Conservation (phyloP, 129 eudicot species). For the Saussurea involucrata region DNA sequence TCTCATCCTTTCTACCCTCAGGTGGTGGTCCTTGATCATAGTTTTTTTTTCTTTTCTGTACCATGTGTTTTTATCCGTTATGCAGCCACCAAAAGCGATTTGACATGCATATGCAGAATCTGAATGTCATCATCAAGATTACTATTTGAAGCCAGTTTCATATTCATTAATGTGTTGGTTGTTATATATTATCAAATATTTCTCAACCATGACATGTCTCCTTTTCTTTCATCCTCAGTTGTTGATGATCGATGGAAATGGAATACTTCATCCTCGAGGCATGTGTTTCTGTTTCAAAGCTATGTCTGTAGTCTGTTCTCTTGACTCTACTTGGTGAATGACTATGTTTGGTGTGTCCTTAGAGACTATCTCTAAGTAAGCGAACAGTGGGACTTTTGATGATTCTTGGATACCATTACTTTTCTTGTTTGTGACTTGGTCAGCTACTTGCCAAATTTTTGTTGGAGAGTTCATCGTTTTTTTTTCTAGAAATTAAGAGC, state of each 20-base stretch:
- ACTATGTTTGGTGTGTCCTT: neutral
- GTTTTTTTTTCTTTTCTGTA: neutral
- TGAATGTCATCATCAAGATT: slow-evolving; percentile 7
- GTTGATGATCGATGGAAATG: slow-evolving; percentile 98
- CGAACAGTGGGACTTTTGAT: neutral
- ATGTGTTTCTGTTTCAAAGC: slow-evolving; percentile 34
- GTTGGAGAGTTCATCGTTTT: neutral
- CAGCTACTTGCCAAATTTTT: slow-evolving; percentile 1
- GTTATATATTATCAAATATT: neutral
- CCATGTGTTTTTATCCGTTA: neutral
- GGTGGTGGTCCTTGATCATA: slow-evolving; percentile 36
- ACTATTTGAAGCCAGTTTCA: neutral
- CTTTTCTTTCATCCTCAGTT: slow-evolving; percentile 37
- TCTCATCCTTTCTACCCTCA: slow-evolving; percentile 80
- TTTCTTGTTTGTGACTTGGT: neutral
- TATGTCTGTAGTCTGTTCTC: slow-evolving; percentile 4
- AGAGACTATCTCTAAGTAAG: neutral
- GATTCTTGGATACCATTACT: neutral
- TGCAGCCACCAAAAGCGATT: slow-evolving; percentile 2
- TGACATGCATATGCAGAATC: slow-evolving; percentile 1
- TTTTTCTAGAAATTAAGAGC: neutral
- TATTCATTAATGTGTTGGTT: neutral
- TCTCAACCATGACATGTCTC: slow-evolving; percentile 9
- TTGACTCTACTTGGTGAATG: neutral
- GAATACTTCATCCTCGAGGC: slow-evolving; percentile 98